A percentile compares a stretch with the other conserved stretches of the same genome.
Evolutionary conservation across 2,329 filamentous ascomycete species (phyloP).

Genomic region (Exophiala oligosperma): DNA sequence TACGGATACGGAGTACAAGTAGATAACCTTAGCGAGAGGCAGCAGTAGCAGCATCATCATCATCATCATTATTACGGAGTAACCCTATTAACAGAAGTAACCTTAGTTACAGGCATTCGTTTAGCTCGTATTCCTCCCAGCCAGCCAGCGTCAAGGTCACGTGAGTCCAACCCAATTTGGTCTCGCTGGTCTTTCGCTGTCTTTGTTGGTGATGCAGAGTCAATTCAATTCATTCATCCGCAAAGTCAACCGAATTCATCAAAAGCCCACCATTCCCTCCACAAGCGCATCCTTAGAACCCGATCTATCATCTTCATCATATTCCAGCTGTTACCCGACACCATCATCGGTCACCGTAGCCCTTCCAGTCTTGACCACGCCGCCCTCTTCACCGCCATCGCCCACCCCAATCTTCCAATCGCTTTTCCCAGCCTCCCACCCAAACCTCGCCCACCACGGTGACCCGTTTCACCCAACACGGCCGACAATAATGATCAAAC

Average conservation of each 20-base stretch:
- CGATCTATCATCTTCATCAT: background rate
- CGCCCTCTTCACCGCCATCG: slow-evolving; percentile 11
- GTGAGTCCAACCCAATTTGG: no score
- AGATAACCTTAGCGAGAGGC: no score
- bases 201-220: no score
- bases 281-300: slow-evolving; percentile 1
- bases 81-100: no score
- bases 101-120: no score
- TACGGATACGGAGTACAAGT: no score
- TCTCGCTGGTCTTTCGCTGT: no score
- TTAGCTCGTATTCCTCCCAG: no score
- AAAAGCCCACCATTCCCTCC: slow-evolving; percentile 1
- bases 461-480: slow-evolving; percentile 24
- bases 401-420: slow-evolving; percentile 1
- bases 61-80: no score
- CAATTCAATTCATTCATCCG: no score
- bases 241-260: background rate
- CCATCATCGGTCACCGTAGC: background rate
- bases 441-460: slow-evolving; percentile 15
- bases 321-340: background rate
- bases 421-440: slow-evolving; percentile 15
- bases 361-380: background rate
- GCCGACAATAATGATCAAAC: slow-evolving; percentile 19
- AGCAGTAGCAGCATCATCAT: no score
- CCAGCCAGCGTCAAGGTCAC: no score